Evolutionary conservation across 352 stramenopile species (phyloP).

Genomic region (Phytophthora ramorum): DNA sequence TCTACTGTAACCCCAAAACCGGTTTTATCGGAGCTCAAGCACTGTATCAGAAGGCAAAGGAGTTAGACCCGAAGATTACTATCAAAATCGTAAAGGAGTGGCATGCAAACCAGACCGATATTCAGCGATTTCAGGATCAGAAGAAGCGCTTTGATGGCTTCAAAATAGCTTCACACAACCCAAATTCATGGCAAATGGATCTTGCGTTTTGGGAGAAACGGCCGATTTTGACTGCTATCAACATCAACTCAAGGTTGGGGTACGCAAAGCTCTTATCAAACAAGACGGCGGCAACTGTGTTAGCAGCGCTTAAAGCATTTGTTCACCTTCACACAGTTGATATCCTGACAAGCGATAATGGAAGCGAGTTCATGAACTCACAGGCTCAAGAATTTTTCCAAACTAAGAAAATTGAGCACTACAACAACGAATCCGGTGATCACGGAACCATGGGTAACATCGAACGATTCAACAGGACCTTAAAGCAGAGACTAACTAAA

Average conservation of each 20-base stretch:
- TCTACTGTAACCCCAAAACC: slow-evolving; percentile 39
- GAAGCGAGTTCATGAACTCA: slow-evolving; percentile 40
- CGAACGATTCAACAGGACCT: slow-evolving; percentile 41
- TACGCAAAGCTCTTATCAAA: slow-evolving; percentile 47
- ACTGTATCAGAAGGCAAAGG: slow-evolving; percentile 31
- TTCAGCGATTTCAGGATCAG: slow-evolving; percentile 34
- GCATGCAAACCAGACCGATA: slow-evolving; percentile 19
- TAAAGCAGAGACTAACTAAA: slow-evolving; percentile 42
- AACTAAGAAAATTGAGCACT: slow-evolving; percentile 7
- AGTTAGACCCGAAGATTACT: slow-evolving; percentile 8
- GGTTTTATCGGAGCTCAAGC: slow-evolving; percentile 27
- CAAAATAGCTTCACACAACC: slow-evolving; percentile 10
- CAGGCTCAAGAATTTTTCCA: slow-evolving; percentile 31
- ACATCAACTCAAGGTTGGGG: slow-evolving; percentile 49
- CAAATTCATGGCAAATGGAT: slow-evolving; percentile 44
- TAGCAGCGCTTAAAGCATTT: slow-evolving; percentile 36
- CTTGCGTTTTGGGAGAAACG: slow-evolving; percentile 33
- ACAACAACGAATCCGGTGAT: too few species aligned
- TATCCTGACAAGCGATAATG: slow-evolving; percentile 47
- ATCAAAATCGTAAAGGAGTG: slow-evolving; percentile 27
- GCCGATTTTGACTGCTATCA: slow-evolving; percentile 37
- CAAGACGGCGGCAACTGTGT: slow-evolving; percentile 38
- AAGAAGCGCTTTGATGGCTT: slow-evolving; percentile 10
- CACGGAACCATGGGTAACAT: slow-evolving; percentile 16
- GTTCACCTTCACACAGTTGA: slow-evolving; percentile 28